Base-by-base conservation (phyloP, 1,284 basidiomycete genomes). In the Tausonia pullulans region DNA sequence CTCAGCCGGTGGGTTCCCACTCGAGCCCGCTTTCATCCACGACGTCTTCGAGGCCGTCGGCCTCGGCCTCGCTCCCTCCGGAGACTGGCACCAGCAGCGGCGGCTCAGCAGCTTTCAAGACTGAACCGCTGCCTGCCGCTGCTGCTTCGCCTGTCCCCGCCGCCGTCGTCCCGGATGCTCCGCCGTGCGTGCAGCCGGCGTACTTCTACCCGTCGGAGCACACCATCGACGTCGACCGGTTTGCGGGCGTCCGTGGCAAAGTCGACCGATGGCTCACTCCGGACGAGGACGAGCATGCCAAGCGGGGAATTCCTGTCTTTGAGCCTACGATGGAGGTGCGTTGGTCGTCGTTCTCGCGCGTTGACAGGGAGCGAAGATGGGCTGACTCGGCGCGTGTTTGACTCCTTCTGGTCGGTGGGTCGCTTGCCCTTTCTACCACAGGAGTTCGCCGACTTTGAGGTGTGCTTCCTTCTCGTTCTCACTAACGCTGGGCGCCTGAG, bases 271-370 rank as follows among this genome's bases (percentile, higher is more conserved):
- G 84, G 81, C 79, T 88, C 59, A 83, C 82, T 73, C 91, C 90
- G 13, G 81, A 83, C 56, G 88, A 92, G 72, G 91, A 94, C 78
- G 87, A 85, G 10, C 74, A 84, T n/a, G 89, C 89, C 0, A 81
- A 84, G 70, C 84, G 88, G 62, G 93, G 93, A 52, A 93, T 96
- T 58, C 93, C 93, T 13, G 89, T 97, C 13, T 97, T 97, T 81
- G 87, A 85, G 72, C 93, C 93, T 5, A 85, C 87, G 1, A 85
- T 92, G 82, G 85, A 87, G 61, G 64, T 62, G 45, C 39, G 63
- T 57, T 10, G 8, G 8, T 27, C 27, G 27, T 27, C 27, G 27
- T 27, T 27, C 27, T 27, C 2, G 27, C 27, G 27, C 27, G 27
- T 27, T 27, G 27, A 27, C 27, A 27, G 27, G 27, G 27, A 27